Conservation (phyloP, 1,284 basidiomycete species). For the Mixia osmundae region DNA sequence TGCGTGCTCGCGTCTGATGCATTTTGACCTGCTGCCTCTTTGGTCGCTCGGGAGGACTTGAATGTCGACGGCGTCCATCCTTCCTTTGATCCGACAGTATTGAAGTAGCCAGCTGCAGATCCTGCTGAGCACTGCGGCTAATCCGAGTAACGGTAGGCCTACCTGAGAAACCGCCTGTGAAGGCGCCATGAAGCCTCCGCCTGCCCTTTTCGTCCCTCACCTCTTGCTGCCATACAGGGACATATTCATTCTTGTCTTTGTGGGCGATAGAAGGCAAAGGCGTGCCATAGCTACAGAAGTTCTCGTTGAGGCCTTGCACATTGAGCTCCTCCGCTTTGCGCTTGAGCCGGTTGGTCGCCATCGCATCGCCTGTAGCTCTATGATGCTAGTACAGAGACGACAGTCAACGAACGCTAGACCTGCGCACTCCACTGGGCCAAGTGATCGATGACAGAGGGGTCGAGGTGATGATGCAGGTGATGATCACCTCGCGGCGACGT, state of each 20-base stretch:
- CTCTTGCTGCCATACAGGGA: conserved; percentile 83
- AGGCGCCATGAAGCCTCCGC: conserved; percentile 78
- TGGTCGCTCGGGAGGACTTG: conserved; percentile 46
- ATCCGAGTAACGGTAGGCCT: not conserved
- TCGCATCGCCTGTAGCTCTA: too few relatives aligned
- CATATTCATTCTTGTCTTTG: conserved; percentile 74
- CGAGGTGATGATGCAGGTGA: too few relatives aligned
- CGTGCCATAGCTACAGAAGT: too few relatives aligned
- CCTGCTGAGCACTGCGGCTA: not conserved
- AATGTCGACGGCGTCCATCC: conserved; percentile 89
- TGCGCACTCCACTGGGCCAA: too few relatives aligned
- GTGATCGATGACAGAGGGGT: too few relatives aligned
- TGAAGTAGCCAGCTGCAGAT: conserved; percentile 64
- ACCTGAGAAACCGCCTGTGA: conserved; percentile 77
- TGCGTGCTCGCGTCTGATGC: conserved; percentile 22
- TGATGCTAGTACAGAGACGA: too few relatives aligned
- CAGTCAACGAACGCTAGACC: too few relatives aligned
- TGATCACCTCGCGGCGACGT: too few relatives aligned
- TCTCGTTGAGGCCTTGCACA: too few relatives aligned
- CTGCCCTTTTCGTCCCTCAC: conserved; percentile 86
- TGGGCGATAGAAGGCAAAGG: conserved; percentile 66
- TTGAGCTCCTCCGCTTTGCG: too few relatives aligned
- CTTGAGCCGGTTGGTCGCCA: too few relatives aligned
- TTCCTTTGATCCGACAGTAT: conserved; percentile 85
- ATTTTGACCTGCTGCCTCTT: conserved; percentile 38